Conservation (phyloP, 371 early-diverging fungal species). For the Mucor racemosus region DNA sequence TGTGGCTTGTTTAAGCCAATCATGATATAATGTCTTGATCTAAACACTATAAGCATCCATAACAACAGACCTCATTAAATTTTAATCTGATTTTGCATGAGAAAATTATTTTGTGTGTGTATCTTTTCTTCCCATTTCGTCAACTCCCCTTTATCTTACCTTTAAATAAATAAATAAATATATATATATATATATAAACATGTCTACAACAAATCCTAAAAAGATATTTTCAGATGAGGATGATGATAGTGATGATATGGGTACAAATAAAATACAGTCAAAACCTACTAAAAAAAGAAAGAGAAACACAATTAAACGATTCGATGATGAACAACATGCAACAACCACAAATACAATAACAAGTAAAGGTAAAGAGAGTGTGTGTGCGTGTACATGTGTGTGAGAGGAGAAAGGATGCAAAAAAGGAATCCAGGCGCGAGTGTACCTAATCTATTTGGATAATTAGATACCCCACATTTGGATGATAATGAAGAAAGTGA, state of each 20-base stretch:
- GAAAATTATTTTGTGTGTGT: background rate
- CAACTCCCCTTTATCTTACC: too few relatives aligned
- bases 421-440: background rate
- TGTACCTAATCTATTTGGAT: background rate
- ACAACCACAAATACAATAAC: background rate
- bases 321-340: slow-evolving; percentile 1
- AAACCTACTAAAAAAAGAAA: slow-evolving; percentile 7
- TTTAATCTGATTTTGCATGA: slow-evolving; percentile 2
- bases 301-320: slow-evolving; percentile 14
- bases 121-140: background rate
- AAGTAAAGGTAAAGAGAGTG: background rate
- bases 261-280: slow-evolving; percentile 1
- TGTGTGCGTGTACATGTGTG: background rate
- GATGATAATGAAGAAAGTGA: background rate
- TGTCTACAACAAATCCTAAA: background rate
- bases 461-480: background rate
- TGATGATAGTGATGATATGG: slow-evolving; percentile 32
- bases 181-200: background rate
- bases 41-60: background rate
- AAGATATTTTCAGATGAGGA: slow-evolving; percentile 12
- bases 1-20: background rate
- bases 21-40: background rate
- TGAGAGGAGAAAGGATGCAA: background rate
- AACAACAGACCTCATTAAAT: background rate
- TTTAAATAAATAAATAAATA: too few relatives aligned